Percentiles rank a stretch among this genome's conserved stretches.
Conservation (phyloP, 2,329 filamentous ascomycete genomes). For the Ceratocystis variospora region DNA sequence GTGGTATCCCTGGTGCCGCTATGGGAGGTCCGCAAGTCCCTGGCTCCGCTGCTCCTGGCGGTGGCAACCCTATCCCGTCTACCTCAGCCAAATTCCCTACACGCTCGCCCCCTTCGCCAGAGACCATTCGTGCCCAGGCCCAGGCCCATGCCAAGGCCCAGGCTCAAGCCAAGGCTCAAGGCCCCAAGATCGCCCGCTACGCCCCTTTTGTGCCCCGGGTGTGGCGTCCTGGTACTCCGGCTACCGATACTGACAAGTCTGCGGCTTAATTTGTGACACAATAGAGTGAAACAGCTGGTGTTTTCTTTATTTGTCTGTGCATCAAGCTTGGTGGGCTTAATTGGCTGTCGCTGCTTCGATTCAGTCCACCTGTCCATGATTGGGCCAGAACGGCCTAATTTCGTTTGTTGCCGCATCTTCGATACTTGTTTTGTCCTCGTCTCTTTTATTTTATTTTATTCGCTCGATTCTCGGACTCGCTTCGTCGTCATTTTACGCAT, state of each 20-base stretch:
- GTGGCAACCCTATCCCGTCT: not conserved
- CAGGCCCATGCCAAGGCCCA: not conserved
- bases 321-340: not conserved
- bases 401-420: not conserved
- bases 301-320: not conserved
- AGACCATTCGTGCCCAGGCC: not conserved
- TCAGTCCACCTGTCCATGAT: not conserved
- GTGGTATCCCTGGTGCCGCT: not conserved
- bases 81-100: conserved; percentile 1
- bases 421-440: not conserved
- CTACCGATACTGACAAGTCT: conserved; percentile 1
- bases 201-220: conserved; percentile 15
- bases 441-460: not conserved
- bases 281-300: not conserved
- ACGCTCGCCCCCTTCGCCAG: conserved; percentile 1
- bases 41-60: not conserved
- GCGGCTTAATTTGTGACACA: not conserved
- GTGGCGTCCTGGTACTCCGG: conserved; percentile 7
- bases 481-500: not conserved
- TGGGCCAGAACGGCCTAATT: not conserved
- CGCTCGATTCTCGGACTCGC: not conserved
- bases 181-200: conserved; percentile 16
- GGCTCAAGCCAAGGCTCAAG: conserved; percentile 4
- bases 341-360: not conserved
- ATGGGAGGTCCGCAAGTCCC: not conserved